These are phyloP conservation scores for Albugo laibachii DNA, from an alignment of 352 stramenopile genomes.

Conservation along the genomic window DNA sequence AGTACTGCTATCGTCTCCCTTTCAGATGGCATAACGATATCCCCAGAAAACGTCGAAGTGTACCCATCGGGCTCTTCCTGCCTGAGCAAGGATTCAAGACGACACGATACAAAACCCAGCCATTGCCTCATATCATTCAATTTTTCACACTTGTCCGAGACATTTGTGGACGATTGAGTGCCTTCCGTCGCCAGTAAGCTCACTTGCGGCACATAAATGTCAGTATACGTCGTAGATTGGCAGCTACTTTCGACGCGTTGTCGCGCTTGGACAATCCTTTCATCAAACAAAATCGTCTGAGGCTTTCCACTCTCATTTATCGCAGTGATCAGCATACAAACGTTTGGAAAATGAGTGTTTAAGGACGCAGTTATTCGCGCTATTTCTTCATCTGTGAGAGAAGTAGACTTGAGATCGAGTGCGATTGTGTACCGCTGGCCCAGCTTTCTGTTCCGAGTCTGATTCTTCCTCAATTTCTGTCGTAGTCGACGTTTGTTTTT, in stretches of 20 bases:
- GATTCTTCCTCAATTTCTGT: too few species aligned
- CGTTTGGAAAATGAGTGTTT: constrained; percentile 20
- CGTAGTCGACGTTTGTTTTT: background rate
- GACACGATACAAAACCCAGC: constrained; percentile 46
- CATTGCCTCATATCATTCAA: constrained; percentile 16
- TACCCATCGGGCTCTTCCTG: constrained; percentile 41
- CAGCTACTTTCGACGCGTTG: constrained; percentile 41
- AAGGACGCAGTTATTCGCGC: constrained; percentile 22
- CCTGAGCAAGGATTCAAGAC: constrained; percentile 30
- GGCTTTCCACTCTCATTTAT: constrained; percentile 36
- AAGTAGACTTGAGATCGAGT: constrained; percentile 27
- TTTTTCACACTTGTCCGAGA: background rate
- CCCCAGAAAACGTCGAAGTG: constrained; percentile 46
- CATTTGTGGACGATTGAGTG: background rate
- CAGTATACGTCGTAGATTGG: constrained; percentile 15
- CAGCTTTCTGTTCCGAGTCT: background rate
- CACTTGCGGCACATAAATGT: constrained; percentile 25
- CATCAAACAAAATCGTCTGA: constrained; percentile 48
- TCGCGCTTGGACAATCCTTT: constrained; percentile 38
- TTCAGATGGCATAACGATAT: constrained; percentile 15
- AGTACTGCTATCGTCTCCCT: constrained; percentile 22
- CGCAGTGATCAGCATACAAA: constrained; percentile 59
- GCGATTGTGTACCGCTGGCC: constrained; percentile 27
- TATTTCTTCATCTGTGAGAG: too few species aligned
- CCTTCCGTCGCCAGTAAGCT: background rate